Evolutionary conservation across 495 filamentous ascomycete genomes (phyloP).

Genomic region (Podospora australis): DNA sequence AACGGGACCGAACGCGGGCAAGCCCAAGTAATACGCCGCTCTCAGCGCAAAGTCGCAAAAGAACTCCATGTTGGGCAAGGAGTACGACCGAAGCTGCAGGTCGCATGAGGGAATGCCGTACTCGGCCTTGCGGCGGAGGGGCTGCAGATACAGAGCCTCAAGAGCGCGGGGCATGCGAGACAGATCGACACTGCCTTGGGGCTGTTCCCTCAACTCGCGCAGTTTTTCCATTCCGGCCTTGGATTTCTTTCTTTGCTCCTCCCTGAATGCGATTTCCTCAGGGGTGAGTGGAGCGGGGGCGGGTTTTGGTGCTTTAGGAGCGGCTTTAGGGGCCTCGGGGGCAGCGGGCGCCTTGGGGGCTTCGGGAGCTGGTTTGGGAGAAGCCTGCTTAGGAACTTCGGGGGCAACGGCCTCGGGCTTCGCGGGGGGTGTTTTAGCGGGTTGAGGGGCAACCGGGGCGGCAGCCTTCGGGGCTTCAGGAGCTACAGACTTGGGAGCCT

Average conservation of each 20-base stretch:
- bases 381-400: background rate
- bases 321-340: background rate
- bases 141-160: conserved; percentile 78
- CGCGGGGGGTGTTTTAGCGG: background rate
- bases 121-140: conserved; percentile 65
- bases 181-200: background rate
- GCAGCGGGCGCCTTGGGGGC: conserved; percentile 2
- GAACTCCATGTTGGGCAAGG: conserved; percentile 83
- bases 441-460: background rate
- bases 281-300: too few relatives aligned
- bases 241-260: too few relatives aligned
- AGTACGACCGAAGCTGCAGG: conserved; percentile 89
- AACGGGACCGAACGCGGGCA: conserved; percentile 80
- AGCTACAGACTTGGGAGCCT: background rate
- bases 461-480: background rate
- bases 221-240: too few relatives aligned
- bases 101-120: conserved; percentile 80
- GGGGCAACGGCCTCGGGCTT: background rate
- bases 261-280: too few relatives aligned
- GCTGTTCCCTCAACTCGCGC: too few relatives aligned
- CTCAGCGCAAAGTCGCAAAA: conserved; percentile 92
- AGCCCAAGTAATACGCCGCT: conserved; percentile 86
- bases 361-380: background rate
- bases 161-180: conserved; percentile 28
- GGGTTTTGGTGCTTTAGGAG: too few relatives aligned